These are phyloP conservation scores for Coffea eugenioides DNA, from an alignment of 257 asterid genomes.

Conservation along the genomic window DNA sequence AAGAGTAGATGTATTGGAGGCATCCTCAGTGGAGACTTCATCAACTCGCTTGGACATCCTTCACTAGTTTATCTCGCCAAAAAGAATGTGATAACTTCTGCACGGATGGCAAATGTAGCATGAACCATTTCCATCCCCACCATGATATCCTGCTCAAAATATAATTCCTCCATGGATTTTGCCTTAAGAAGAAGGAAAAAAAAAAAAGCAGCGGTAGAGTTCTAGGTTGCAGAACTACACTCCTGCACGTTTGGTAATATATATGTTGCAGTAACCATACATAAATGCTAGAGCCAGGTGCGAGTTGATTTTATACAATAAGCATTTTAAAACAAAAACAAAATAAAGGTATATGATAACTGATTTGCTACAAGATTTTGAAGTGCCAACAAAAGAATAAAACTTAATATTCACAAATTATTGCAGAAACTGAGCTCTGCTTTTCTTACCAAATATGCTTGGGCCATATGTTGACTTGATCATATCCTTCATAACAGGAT, in stretches of 20 bases:
- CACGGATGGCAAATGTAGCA: neutral
- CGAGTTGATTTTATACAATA: neutral
- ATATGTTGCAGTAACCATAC: neutral
- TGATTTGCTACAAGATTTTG: neutral
- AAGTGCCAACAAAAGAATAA: neutral
- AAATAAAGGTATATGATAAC: neutral
- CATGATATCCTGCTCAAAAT: neutral
- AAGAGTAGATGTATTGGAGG: too few relatives aligned
- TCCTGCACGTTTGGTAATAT: neutral
- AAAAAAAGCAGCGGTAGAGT: neutral
- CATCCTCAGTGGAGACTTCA: neutral
- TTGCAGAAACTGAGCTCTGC: neutral
- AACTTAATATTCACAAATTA: neutral
- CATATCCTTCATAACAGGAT: constrained; percentile 17
- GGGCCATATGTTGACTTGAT: constrained; percentile 24
- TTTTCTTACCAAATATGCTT: constrained; percentile 23
- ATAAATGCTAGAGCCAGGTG: neutral
- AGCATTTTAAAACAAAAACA: neutral
- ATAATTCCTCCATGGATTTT: neutral
- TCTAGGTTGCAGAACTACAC: neutral
- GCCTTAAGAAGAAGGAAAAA: too few relatives aligned
- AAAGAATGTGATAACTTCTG: neutral
- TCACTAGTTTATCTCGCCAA: neutral
- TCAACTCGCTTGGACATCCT: neutral
- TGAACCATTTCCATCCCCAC: neutral